These are phyloP conservation scores for Stephania cephalantha DNA, from an alignment of 164 flowering plant genomes.

Conservation along the genomic window DNA sequence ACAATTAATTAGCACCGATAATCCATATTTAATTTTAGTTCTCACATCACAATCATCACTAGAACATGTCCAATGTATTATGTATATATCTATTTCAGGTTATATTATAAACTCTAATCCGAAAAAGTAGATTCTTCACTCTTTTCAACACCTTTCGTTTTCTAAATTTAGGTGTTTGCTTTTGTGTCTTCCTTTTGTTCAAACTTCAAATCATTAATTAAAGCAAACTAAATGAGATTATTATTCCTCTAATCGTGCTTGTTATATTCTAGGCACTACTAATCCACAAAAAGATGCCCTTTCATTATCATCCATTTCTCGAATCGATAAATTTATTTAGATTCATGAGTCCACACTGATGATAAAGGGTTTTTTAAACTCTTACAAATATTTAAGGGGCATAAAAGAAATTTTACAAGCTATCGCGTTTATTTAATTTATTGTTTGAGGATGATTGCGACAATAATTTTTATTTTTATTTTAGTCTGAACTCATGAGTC, in stretches of 20 bases:
- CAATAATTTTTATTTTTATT: no score
- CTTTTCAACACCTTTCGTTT: neutral
- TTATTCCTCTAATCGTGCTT: neutral
- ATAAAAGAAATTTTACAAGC: no score
- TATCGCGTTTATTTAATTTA: no score
- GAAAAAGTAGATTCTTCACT: neutral
- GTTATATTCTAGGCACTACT: neutral
- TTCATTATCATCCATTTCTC: neutral
- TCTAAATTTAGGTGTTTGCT: slow-evolving; percentile 1
- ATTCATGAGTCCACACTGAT: no score
- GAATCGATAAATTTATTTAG: no score
- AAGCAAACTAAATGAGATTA: neutral
- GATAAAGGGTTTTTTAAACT: no score
- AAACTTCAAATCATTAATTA: neutral
- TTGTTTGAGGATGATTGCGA: no score
- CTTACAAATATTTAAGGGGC: no score
- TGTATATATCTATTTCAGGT: neutral
- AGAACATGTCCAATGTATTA: neutral
- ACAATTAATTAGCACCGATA: neutral
- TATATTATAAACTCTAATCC: neutral
- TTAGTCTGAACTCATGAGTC: no score
- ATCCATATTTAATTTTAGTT: neutral
- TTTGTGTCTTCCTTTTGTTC: neutral
- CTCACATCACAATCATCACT: neutral
- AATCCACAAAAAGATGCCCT: slow-evolving; percentile 2